Percentiles rank a stretch among this genome's conserved stretches.
Evolutionary conservation across 1,139 yeast genomes (phyloP).

Genomic region (Pneumocystis canis): DNA sequence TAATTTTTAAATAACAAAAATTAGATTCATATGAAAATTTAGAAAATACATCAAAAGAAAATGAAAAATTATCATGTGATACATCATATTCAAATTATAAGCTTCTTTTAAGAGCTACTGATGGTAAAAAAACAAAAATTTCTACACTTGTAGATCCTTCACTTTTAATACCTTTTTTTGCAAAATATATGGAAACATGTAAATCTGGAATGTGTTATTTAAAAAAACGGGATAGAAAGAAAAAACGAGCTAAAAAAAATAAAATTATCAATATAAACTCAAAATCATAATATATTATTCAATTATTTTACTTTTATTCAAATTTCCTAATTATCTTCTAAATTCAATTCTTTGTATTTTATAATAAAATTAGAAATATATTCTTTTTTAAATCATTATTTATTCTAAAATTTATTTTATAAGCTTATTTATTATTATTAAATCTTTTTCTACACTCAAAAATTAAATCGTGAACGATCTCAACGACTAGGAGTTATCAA

Average conservation of each 20-base stretch:
- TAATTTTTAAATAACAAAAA: background rate
- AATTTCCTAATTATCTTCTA: no score
- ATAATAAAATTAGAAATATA: no score
- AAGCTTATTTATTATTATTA: no score
- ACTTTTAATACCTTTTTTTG: constrained; percentile 1
- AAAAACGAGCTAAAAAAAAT: constrained; percentile 1
- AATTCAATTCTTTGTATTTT: no score
- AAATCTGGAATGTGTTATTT: constrained; percentile 8
- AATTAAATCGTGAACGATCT: no score
- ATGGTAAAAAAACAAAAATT: constrained; percentile 6
- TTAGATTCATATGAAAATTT: background rate
- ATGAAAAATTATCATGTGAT: background rate
- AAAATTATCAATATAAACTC: background rate
- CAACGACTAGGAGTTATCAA: no score
- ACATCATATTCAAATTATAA: background rate
- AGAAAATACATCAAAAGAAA: background rate
- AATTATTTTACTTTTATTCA: background rate
- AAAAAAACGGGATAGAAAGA: constrained; percentile 10
- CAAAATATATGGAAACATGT: constrained; percentile 5
- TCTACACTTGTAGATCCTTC: constrained; percentile 5
- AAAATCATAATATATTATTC: background rate
- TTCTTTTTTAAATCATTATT: no score
- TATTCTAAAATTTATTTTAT: no score
- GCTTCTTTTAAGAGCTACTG: constrained; percentile 8
- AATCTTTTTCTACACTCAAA: no score